Base-by-base conservation (phyloP, 805 yeast genomes). In the Hanseniaspora vineae region DNA sequence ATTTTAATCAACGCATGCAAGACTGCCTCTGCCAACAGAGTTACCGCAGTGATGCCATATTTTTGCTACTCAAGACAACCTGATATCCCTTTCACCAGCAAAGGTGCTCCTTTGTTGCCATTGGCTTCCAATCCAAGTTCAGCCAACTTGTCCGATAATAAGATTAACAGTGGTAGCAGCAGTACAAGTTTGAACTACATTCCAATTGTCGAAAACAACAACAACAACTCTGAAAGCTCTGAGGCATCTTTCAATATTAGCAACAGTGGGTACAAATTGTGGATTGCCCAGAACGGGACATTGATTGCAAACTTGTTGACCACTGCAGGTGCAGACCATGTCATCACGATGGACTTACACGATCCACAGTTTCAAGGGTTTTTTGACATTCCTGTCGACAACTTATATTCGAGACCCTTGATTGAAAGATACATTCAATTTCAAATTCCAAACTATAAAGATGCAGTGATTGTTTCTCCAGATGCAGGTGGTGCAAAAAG, bases 401-500 rank as follows among this genome's bases (percentile, higher is more conserved):
- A 92, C 62, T 64, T 92, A 54, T 87, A 86, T 62, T 85, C 92
- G 44, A 82, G 84, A 60, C 97, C 97, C 1, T 70, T 92, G 49
- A 69, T 90, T 49, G 89, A 85, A 62, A 84, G 85, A 54, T 92
- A 88, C 65, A 88, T 92, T 51, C 71, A 77, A 19, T 80, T 81
- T 50, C 71, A 73, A 52, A 80, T 92, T 48, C 90, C 94, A n/a
- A 66, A 84, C 52, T 86, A 80, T 60, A 77, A 77, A 54, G 82
- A 88, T 39, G 84, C 90, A 40, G 95, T 92, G 8, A 79, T 92
- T 56, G 97, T 92, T 33, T 87, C 96, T 1, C 99, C 99, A 0
- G 99, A 92, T 66, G 92, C 97, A 19, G 99, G 99, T 59, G 99
- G 99, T 52, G 99, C 98, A 45, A 92, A 92, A 65, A 71, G 98